Percentiles rank a stretch among this genome's conserved stretches.
Conservation (phyloP, 2,329 filamentous ascomycete species). For the Penicillium sp. region DNA sequence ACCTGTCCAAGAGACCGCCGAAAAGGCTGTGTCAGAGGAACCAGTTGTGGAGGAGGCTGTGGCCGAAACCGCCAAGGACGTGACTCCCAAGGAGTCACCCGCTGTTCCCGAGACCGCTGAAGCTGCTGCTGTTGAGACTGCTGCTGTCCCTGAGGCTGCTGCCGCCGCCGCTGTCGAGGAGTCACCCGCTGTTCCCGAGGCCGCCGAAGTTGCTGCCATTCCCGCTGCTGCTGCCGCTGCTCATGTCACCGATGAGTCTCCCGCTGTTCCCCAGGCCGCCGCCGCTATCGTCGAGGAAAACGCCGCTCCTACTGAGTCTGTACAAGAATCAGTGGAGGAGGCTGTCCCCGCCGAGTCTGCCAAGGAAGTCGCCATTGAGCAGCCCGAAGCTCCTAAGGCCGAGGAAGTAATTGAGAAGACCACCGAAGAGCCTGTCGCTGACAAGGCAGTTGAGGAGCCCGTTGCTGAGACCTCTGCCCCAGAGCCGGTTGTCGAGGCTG, state of each 20-base stretch:
- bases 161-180: neutral
- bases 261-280: neutral
- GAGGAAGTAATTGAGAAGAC: conserved; percentile 9
- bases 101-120: neutral
- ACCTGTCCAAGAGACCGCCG: conserved; percentile 1
- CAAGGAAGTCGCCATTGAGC: conserved; percentile 1
- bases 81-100: neutral
- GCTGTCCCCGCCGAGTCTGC: neutral
- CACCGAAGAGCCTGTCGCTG: conserved; percentile 8
- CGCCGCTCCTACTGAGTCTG: neutral
- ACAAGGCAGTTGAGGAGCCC: conserved; percentile 6
- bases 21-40: neutral
- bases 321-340: neutral
- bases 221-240: neutral
- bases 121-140: neutral
- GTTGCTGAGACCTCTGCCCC: neutral
- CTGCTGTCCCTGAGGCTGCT: neutral
- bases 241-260: neutral
- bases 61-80: neutral
- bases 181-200: neutral
- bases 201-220: no score
- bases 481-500: neutral
- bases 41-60: conserved; percentile 1
- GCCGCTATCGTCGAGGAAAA: conserved; percentile 1
- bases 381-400: conserved; percentile 3